Evolutionary conservation across 1,139 yeast species (phyloP).

Genomic region (Arxiozyma bovina): DNA sequence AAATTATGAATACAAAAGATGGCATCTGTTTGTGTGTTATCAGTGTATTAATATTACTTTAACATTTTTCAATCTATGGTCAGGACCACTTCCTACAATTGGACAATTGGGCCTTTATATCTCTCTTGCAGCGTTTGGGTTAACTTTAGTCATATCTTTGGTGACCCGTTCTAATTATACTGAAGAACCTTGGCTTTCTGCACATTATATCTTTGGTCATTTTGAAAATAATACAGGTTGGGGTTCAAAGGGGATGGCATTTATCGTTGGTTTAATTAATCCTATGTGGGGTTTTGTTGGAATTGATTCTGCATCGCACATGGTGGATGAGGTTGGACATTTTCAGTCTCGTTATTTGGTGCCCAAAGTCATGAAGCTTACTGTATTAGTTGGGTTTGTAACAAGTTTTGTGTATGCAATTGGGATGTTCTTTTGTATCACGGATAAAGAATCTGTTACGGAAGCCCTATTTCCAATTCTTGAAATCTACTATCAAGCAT

Average conservation of each 20-base stretch:
- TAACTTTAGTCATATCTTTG: conserved; percentile 42
- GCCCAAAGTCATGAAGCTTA: conserved; percentile 48
- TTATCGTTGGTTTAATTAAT: conserved; percentile 51
- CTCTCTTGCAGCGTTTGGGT: conserved; percentile 41
- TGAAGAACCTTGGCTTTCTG: conserved; percentile 33
- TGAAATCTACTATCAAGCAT: conserved; percentile 50
- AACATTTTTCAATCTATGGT: conserved; percentile 33
- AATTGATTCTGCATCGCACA: conserved; percentile 52
- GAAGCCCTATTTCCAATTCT: conserved; percentile 46
- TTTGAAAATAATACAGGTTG: conserved; percentile 51
- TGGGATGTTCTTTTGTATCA: conserved; percentile 46
- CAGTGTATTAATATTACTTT: conserved; percentile 29
- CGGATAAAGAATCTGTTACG: conserved; percentile 40
- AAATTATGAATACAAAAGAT: conserved; percentile 36
- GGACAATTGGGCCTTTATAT: conserved; percentile 41
- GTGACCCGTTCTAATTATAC: conserved; percentile 39
- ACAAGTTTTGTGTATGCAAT: conserved; percentile 27
- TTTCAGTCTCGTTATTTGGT: conserved; percentile 40
- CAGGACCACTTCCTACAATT: conserved; percentile 31
- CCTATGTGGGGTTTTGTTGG: conserved; percentile 57
- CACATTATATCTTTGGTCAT: conserved; percentile 42
- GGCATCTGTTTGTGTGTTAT: conserved; percentile 47
- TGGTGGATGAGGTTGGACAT: conserved; percentile 48
- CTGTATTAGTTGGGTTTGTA: conserved; percentile 49
- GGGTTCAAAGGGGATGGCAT: conserved; percentile 46